Evolutionary conservation across 2,329 filamentous ascomycete species (phyloP), one percentile per base, ranked within the genome.

Genomic region (Apiospora malaysiana): DNA sequence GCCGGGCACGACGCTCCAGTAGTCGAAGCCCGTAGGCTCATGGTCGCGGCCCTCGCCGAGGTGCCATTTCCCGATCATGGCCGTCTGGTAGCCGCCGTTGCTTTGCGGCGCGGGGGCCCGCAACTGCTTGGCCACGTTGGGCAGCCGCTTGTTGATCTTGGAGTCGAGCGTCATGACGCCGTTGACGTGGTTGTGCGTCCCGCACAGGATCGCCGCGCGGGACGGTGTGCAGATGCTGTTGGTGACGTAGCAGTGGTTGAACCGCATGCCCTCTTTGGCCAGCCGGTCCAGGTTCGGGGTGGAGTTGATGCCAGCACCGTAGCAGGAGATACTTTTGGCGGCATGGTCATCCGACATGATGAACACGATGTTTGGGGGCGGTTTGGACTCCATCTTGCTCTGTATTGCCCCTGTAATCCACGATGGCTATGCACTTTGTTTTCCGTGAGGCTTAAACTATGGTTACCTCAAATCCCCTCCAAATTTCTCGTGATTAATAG

Each of bases 261-360:
- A 87, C 12, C 77, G 76, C 83, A 87, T 85, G 21, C 85, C 85
- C 71, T 87, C 85, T 0, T 75, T 78, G 0, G 85, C 86, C 4
- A 88, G 73, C 0, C 85, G 81, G 74, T 88, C 85, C 25, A 88
- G 78, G 72, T 88, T 84, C 8, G 86, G 85, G 1, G 86, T 88
- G 68, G 81, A 70, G 74, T 87, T 88, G 75, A 88, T 87, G 5
- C 83, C 84, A 1, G 85, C 84, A 2, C 85, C 85, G 51, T 88
- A 87, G 71, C 79, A 80, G 23, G 79, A 81, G 66, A 86, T 87
- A 21, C 85, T 79, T 73, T 88, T 87, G 59, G 83, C 78, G 9
- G 86, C 86, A 79, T 88, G 85, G 77, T 87, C 86, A 76, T 88
- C 85, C 0, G 85, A 86, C 84, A 88, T 86, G 76, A 88, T 86